These are phyloP conservation scores for Fraxinus americana DNA, from an alignment of 257 asterid genomes.

Conservation along the genomic window DNA sequence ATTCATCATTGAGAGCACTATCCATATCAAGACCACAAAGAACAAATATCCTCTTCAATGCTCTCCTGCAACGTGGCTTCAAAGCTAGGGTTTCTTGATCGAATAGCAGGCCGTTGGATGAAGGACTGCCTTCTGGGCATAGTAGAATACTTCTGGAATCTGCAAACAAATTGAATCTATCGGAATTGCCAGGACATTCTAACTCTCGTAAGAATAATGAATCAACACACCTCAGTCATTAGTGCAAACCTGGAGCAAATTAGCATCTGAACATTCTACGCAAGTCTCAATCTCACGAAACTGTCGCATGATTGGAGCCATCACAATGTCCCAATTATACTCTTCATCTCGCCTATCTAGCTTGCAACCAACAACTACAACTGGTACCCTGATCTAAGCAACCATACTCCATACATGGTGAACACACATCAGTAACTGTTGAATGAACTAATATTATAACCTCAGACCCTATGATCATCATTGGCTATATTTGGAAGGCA, in stretches of 20 bases:
- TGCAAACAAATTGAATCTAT: constrained; percentile 32
- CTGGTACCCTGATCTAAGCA: constrained; percentile 79
- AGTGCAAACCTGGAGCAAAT: constrained; percentile 73
- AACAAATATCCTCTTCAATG: constrained; percentile 76
- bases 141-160: constrained; percentile 93
- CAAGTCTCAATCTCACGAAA: constrained; percentile 95
- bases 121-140: constrained; percentile 93
- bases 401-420: constrained; percentile 30
- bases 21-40: constrained; percentile 96
- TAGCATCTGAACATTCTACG: constrained; percentile 89
- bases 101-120: constrained; percentile 90
- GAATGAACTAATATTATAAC: too few relatives aligned
- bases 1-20: constrained; percentile 78
- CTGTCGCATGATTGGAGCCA: constrained; percentile 91
- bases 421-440: constrained; percentile 13
- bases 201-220: not conserved
- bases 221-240: constrained; percentile 21
- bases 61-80: constrained; percentile 87
- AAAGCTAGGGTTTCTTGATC: constrained; percentile 86
- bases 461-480: too few relatives aligned
- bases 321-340: constrained; percentile 61
- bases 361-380: constrained; percentile 92
- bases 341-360: constrained; percentile 80
- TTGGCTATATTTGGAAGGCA: too few relatives aligned
- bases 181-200: constrained; percentile 18